Conservation (phyloP, 1,139 yeast species). For the Yamadazyma buinensis region DNA sequence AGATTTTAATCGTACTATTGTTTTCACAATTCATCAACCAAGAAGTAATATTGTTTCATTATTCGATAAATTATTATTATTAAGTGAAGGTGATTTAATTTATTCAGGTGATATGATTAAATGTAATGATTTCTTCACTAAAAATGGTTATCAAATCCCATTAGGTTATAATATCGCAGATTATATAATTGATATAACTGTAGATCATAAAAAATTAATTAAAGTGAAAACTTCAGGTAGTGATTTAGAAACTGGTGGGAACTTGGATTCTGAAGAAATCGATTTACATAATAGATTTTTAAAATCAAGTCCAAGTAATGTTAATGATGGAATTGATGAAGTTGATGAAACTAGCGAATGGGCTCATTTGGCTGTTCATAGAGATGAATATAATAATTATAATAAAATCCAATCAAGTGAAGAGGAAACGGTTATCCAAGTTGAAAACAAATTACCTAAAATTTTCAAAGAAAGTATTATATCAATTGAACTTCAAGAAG, state of each 20-base stretch:
- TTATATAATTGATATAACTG: constrained; percentile 84
- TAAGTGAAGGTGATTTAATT: constrained; percentile 82
- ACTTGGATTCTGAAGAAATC: constrained; percentile 22
- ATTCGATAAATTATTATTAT: constrained; percentile 75
- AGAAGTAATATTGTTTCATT: constrained; percentile 90
- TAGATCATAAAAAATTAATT: constrained; percentile 46
- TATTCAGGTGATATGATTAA: constrained; percentile 80
- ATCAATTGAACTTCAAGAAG: constrained; percentile 45
- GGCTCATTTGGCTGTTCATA: constrained; percentile 85
- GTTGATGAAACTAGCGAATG: constrained; percentile 74
- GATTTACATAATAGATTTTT: constrained; percentile 40
- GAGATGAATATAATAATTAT: constrained; percentile 54
- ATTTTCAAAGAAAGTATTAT: constrained; percentile 48
- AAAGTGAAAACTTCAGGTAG: constrained; percentile 19
- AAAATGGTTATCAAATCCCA: constrained; percentile 81
- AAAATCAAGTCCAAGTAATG: constrained; percentile 23
- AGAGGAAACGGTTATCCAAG: constrained; percentile 28
- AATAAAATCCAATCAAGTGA: constrained; percentile 20
- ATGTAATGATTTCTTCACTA: constrained; percentile 69
- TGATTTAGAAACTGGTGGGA: constrained; percentile 20
- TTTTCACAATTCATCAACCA: constrained; percentile 97
- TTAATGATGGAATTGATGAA: constrained; percentile 17
- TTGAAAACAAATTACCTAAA: constrained; percentile 33
- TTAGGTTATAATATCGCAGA: constrained; percentile 91
- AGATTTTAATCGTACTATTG: constrained; percentile 78